These are phyloP conservation scores for Penicillium sp. DNA, from an alignment of 2,329 filamentous ascomycete genomes.

Conservation along the genomic window DNA sequence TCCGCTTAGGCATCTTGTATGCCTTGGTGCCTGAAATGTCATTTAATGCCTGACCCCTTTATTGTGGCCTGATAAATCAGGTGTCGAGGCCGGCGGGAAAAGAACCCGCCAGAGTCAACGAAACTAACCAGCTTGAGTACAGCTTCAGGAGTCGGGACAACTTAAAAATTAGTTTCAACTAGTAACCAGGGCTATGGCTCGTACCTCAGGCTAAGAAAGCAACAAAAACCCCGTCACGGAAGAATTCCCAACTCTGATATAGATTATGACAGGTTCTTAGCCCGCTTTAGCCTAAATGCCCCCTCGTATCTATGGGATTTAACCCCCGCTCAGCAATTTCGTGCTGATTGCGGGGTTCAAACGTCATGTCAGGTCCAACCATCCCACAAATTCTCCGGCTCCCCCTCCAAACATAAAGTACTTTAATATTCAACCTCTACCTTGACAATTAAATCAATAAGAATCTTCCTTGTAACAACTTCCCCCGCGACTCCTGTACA, in stretches of 20 bases:
- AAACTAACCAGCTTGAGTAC: neutral
- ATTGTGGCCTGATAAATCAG: neutral
- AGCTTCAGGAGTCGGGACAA: neutral
- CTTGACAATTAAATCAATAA: neutral
- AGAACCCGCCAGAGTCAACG: neutral
- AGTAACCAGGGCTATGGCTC: neutral
- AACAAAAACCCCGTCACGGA: neutral
- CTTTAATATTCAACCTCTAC: neutral
- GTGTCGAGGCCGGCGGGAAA: neutral
- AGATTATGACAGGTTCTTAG: too few relatives aligned
- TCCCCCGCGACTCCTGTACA: conserved; percentile 10
- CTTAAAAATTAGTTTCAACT: neutral
- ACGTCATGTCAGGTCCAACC: conserved; percentile 28
- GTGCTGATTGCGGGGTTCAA: conserved; percentile 31
- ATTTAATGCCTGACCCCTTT: neutral
- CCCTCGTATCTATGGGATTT: conserved; percentile 11
- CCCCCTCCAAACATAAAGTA: conserved; percentile 9
- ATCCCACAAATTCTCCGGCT: conserved; percentile 3
- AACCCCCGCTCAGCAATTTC: conserved; percentile 25
- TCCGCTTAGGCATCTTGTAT: conserved; percentile 14
- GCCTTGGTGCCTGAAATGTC: neutral
- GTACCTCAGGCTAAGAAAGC: neutral
- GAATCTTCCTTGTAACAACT: conserved; percentile 4
- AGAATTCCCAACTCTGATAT: neutral
- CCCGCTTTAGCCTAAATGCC: conserved; percentile 7